Conservation (phyloP, 352 stramenopile genomes). For the Pythium apleroticum region DNA sequence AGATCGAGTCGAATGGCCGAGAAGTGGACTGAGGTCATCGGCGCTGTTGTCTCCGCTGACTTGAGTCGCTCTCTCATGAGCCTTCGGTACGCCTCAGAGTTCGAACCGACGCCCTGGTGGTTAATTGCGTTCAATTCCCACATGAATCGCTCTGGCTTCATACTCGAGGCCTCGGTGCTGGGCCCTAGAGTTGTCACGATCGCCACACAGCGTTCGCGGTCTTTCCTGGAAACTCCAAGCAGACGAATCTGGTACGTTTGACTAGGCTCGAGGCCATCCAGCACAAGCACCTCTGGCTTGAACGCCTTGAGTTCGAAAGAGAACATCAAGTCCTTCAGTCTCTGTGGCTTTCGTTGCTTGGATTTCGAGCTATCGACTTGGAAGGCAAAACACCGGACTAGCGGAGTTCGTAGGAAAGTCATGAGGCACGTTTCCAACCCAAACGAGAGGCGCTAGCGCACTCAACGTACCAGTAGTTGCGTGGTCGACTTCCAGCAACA, state of each 20-base stretch:
- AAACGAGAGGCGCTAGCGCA: too few relatives aligned
- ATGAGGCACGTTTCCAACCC: background rate
- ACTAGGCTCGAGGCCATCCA: slow-evolving; percentile 27
- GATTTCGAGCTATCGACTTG: slow-evolving; percentile 1
- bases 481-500: slow-evolving; percentile 41
- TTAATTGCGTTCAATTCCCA: too few relatives aligned
- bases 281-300: slow-evolving; percentile 16
- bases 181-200: slow-evolving; percentile 24
- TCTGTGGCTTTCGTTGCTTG: background rate
- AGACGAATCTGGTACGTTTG: slow-evolving; percentile 44
- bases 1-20: slow-evolving; percentile 3
- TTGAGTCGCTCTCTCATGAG: background rate
- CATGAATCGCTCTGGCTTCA: background rate
- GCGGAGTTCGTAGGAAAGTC: too few relatives aligned
- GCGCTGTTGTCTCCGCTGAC: background rate
- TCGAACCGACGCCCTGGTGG: background rate
- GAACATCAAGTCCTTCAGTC: background rate
- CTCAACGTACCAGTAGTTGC: slow-evolving; percentile 21
- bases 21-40: slow-evolving; percentile 8
- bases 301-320: background rate
- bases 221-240: slow-evolving; percentile 34
- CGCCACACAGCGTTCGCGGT: slow-evolving; percentile 37
- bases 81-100: slow-evolving; percentile 2
- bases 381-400: slow-evolving; percentile 38
- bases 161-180: background rate